Base-by-base conservation (phyloP, 768 basidiomycete genomes). In the Lactarius indigo region DNA sequence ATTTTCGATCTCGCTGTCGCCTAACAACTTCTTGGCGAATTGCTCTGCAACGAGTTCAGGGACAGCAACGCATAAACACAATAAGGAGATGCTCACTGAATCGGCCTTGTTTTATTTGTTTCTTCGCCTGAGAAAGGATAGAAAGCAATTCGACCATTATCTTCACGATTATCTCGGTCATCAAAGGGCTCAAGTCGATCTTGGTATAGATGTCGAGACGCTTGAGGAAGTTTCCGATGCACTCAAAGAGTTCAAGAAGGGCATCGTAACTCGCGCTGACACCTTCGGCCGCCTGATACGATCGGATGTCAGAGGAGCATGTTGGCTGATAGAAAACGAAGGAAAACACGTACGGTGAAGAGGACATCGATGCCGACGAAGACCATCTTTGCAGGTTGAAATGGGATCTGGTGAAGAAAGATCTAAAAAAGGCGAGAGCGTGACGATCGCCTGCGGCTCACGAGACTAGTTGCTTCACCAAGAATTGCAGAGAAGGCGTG, bases 1-100 rank as follows among this genome's bases (percentile, higher is more conserved):
- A 9, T 5, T 39, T 17, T 31, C 37, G n/a, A 58, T 58, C 33
- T 41, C 59, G 13, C 35, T 39, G 9, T 59, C 42, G 0, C 59
- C 59, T 8, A 59, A 41, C 59, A 59, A 35, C 23, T 39, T 59
- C 28, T 63, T 50, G 35, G 39, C 10, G 33, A 61, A 50, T 31
- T 35, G 17, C 31, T 50, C 44, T 63, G 18, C 0, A 15, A 7
- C 1, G 30, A 7, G 0, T 17, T 39, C 20, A n/a, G 61, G 82
- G n/a, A 37, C 9, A 28, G 5, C 1, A 5, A 31, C 20, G 9
- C 0, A 30, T 9, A 30, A 0, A 18, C 18, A 1, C 1, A 18
- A 13, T 26, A 33, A n/a, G 1, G 55, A 18, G 20, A 8, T 8
- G 20, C 55, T 20, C 20, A 56, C 55, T 56, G 31, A 56, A 8